These are phyloP conservation scores for Hypoxylon sp. DNA, from an alignment of 2,329 filamentous ascomycete genomes.

Conservation along the genomic window DNA sequence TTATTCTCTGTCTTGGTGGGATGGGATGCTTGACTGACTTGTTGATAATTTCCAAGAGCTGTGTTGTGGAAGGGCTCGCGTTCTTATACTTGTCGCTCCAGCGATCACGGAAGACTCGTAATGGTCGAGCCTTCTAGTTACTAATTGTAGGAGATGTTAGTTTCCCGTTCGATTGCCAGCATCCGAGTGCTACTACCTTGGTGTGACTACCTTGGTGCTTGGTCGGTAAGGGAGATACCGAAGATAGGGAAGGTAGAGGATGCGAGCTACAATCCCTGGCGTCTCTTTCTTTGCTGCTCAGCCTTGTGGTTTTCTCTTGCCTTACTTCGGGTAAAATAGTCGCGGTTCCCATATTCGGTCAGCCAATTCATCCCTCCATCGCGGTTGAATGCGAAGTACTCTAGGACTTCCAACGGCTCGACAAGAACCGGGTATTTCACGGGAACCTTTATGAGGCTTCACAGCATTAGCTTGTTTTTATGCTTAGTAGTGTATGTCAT, in stretches of 20 bases:
- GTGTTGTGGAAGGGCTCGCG: background rate
- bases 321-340: constrained; percentile 22
- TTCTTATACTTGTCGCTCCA: constrained; percentile 14
- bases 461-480: constrained; percentile 23
- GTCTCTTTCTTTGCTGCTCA: constrained; percentile 19
- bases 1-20: background rate
- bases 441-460: constrained; percentile 12
- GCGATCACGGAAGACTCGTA: background rate
- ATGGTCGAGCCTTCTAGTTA: constrained; percentile 7
- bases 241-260: constrained; percentile 2
- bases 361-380: constrained; percentile 9
- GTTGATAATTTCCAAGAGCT: background rate
- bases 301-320: constrained; percentile 8
- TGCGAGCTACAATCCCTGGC: constrained; percentile 24
- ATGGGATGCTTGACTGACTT: background rate
- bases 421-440: constrained; percentile 16
- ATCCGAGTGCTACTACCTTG: too few relatives aligned
- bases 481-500: constrained; percentile 18
- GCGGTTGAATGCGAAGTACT: background rate
- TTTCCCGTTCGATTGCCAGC: constrained; percentile 2
- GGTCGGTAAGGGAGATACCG: too few relatives aligned
- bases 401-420: constrained; percentile 1
- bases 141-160: constrained; percentile 21
- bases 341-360: constrained; percentile 9
- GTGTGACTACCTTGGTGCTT: background rate